Base-by-base conservation (phyloP, 495 filamentous ascomycete species). In the Penicillium ucsense region DNA sequence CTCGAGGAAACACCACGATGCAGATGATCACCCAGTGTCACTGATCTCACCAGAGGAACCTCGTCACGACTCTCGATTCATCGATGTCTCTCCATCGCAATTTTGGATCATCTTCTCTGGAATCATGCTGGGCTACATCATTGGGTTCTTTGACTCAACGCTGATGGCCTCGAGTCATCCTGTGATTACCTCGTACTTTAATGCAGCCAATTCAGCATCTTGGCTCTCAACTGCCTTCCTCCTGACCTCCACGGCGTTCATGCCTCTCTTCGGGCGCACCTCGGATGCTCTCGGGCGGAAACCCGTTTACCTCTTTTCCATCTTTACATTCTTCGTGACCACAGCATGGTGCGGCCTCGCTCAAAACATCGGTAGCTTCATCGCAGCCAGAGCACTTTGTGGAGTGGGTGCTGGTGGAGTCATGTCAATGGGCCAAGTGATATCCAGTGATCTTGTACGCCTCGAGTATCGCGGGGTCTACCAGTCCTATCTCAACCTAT, bases 111-210 rank as follows among this genome's bases (percentile, higher is more conserved):
- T 80, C 12, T 80, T 78, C 54, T 45, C 57, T 6, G 74, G 72
- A 4, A 59, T 79, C 33, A 49, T 75, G 47, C 45, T 72, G 32
- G 69, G 67, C 3, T 76, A 75, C 50, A 54, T 73, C 54, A 72
- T 81, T 45, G 76, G 74, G 2, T 76, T 72, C 52, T 89, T 89
- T 59, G 86, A 91, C 66, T 73, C 75, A 30, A 89, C 85, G 5
- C 74, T 89, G 54, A 89, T 91, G 84, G 84, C 85, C 0, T 87
- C 84, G 2, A 84, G 77, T 38, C 86, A 91, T 62, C 86, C 86
- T 6, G 83, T 87, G 32, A 88, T 91, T 44, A 89, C 86, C 0
- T 86, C 84, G 1, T 78, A 87, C 55, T 89, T 91, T 60, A 69
- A 82, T 43, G 75, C 81, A 42, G 83, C 83, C 9, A 88, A 89